phyloP scores from a whole-genome alignment of 805 yeast genomes.

The Komagataella phaffii region DNA sequence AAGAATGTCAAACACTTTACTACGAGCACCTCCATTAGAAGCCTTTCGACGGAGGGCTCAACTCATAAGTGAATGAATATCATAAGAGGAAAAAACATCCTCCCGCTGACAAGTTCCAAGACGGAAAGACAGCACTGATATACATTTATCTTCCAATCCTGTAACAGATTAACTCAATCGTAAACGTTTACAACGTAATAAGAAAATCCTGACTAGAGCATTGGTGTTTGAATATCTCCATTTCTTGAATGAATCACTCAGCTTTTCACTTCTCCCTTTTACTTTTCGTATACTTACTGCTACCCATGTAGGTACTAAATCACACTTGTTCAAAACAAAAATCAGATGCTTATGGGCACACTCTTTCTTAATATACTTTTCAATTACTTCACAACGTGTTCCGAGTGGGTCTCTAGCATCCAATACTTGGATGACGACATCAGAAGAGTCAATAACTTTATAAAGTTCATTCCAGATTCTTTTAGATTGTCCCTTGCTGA shows the following conservation, averaged over 20 bases:
- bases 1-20: constrained; percentile 72
- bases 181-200: constrained; percentile 13
- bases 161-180: constrained; percentile 82
- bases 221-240: constrained; percentile 34
- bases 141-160: constrained; percentile 82
- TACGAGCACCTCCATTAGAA: constrained; percentile 47
- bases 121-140: constrained; percentile 40
- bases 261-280: constrained; percentile 2
- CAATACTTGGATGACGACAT: constrained; percentile 89
- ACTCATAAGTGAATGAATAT: constrained; percentile 51
- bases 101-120: constrained; percentile 28
- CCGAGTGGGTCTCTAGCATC: constrained; percentile 98
- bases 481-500: constrained; percentile 94
- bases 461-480: constrained; percentile 97
- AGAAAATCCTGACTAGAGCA: constrained; percentile 73
- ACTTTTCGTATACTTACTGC: constrained; percentile 77
- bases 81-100: constrained; percentile 30
- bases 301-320: constrained; percentile 97
- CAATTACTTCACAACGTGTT: constrained; percentile 87
- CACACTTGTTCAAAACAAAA: constrained; percentile 92
- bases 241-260: constrained; percentile 4
- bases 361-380: constrained; percentile 83
- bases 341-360: constrained; percentile 95
- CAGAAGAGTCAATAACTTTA: constrained; percentile 94
- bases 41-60: constrained; percentile 36